These are phyloP conservation scores for Oryza glumipatula DNA, from an alignment of 176 grass and related monocot species.

Conservation along the genomic window DNA sequence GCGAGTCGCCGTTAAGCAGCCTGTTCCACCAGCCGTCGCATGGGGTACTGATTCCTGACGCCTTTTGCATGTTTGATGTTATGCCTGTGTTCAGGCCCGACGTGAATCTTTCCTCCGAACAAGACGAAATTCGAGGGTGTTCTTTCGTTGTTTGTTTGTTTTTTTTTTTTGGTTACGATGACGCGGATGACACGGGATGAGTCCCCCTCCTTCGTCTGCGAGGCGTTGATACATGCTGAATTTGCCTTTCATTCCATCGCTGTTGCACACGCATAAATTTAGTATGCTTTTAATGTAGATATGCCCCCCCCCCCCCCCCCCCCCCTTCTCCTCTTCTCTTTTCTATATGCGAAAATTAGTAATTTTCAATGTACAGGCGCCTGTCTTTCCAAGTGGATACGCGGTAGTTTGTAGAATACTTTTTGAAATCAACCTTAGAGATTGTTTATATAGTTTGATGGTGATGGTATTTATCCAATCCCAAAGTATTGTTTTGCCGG, in stretches of 20 bases:
- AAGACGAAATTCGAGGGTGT: neutral
- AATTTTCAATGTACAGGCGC: neutral
- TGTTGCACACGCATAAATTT: neutral
- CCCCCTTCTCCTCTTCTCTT: neutral
- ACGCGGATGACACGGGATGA: constrained; percentile 32
- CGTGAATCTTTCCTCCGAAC: constrained; percentile 15
- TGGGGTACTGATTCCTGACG: constrained; percentile 40
- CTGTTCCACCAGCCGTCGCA: constrained; percentile 45
- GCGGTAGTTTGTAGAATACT: constrained; percentile 8
- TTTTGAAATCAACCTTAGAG: neutral
- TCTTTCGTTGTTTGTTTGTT: too few species aligned
- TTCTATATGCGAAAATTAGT: constrained; percentile 21
- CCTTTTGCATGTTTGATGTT: constrained; percentile 29
- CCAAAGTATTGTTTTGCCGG: neutral
- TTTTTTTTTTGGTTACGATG: neutral
- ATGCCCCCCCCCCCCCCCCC: too few species aligned
- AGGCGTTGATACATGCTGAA: neutral
- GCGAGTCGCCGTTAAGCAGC: constrained; percentile 43
- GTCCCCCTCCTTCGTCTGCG: neutral
- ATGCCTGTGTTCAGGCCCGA: constrained; percentile 9
- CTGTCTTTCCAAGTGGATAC: neutral
- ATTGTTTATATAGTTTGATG: constrained; percentile 1
- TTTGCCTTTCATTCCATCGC: constrained; percentile 23
- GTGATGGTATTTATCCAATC: neutral
- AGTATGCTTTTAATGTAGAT: neutral